Percentiles rank a stretch among this genome's conserved stretches.
Evolutionary conservation across 495 filamentous ascomycete species (phyloP).

Genomic region (Astrothelium macrocarpum): DNA sequence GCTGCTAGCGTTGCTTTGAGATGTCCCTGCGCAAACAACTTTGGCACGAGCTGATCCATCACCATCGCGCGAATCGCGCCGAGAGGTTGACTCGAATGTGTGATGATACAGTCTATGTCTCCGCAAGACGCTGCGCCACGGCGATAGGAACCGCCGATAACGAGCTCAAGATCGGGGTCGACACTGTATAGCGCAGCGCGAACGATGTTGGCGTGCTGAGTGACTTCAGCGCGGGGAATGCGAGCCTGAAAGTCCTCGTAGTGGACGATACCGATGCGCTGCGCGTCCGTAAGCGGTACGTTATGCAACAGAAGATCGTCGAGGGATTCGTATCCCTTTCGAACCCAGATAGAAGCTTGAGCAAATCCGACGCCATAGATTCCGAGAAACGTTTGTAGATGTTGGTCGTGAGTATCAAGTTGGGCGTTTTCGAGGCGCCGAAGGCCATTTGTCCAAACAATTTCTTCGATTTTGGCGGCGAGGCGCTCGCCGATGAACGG

Average conservation of each 20-base stretch:
- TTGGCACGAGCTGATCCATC: slow-evolving; percentile 51
- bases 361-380: slow-evolving; percentile 71
- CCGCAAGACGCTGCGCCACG: slow-evolving; percentile 63
- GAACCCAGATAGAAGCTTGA: slow-evolving; percentile 68
- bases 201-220: slow-evolving; percentile 59
- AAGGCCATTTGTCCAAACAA: slow-evolving; percentile 65
- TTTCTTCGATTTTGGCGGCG: slow-evolving; percentile 87
- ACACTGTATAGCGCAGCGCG: slow-evolving; percentile 48
- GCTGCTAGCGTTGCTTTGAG: slow-evolving; percentile 47
- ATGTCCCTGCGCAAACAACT: slow-evolving; percentile 53
- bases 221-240: slow-evolving; percentile 73
- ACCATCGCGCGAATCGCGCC: slow-evolving; percentile 54
- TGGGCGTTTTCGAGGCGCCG: slow-evolving; percentile 61
- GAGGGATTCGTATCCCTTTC: slow-evolving; percentile 64
- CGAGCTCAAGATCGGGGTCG: slow-evolving; percentile 56
- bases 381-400: slow-evolving; percentile 59
- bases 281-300: slow-evolving; percentile 59
- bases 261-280: slow-evolving; percentile 68
- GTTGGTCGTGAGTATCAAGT: slow-evolving; percentile 52
- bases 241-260: slow-evolving; percentile 75
- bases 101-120: slow-evolving; percentile 83
- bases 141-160: slow-evolving; percentile 77
- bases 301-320: slow-evolving; percentile 58
- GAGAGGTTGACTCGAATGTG: slow-evolving; percentile 51
- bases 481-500: slow-evolving; percentile 66